Evolutionary conservation across 257 asterid species (phyloP), one percentile per base, ranked within the genome.

Genomic region (Solanum bulbocastanum): DNA sequence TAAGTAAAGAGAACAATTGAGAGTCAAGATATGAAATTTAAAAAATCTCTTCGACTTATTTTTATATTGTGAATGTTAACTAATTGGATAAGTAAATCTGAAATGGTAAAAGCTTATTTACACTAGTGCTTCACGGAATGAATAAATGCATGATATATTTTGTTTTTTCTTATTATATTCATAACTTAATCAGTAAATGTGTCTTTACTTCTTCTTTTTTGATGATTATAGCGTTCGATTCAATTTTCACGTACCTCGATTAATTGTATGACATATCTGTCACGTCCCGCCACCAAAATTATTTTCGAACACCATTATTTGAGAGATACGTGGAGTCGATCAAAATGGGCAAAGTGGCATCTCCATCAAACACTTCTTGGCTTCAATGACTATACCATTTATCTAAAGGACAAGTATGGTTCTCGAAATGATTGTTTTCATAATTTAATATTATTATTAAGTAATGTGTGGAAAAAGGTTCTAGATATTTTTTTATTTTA

Each of bases 221-320:
- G 0, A 0, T 18, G 62, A 52, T 52, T 3, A 7, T 52, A 7
- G 4, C 1, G n/a, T 18, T 52, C 0, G 4, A 52, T 1, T 52
- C 10, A 52, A 52, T 18, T 18, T 52, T 52, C n/a, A 52, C 1
- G 0, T 52, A 18, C 8, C 1, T 49, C 0, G 0, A 15, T 5
- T 49, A 2, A 49, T 49, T 15, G 15, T 5, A 49, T 1, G 3
- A 0, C 3, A 49, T 49, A 49, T 0, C 60, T 15, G 0, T 49
- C 22, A 49, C 60, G 8, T 49, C 8, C 3, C 8, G 5, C 2
- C 2, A 5, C 0, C 2, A 46, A 46, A 46, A 46, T 46, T 14
- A 14, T 46, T 23, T 62, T 10, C 8, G 1, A 62, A 62, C 32
- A 5, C 33, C 35, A 65, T 25, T 25, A 11, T 65, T 25, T 65